Evolutionary conservation across 805 yeast species (phyloP).

Genomic region (Deakozyma indianensis): DNA sequence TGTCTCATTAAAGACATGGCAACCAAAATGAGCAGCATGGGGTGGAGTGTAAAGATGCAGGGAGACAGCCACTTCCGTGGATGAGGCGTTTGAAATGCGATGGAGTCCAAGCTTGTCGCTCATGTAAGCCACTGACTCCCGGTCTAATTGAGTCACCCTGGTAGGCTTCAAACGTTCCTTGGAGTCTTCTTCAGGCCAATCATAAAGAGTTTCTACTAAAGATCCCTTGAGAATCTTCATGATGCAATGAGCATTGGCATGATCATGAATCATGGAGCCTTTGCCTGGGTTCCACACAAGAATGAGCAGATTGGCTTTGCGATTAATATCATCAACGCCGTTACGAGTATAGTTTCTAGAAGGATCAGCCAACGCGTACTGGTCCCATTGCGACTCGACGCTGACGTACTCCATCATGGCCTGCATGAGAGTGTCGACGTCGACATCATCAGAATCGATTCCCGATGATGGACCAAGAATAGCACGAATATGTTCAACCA

Average conservation of each 20-base stretch:
- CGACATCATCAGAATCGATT: slow-evolving; percentile 32
- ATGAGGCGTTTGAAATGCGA: slow-evolving; percentile 36
- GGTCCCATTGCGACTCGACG: slow-evolving; percentile 39
- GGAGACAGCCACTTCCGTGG: slow-evolving; percentile 36
- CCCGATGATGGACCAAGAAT: slow-evolving; percentile 26
- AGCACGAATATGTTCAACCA: slow-evolving; percentile 21
- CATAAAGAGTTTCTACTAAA: slow-evolving; percentile 42
- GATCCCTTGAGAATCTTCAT: slow-evolving; percentile 54
- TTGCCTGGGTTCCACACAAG: slow-evolving; percentile 60
- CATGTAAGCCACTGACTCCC: slow-evolving; percentile 44
- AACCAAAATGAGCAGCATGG: slow-evolving; percentile 42
- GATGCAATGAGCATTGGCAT: slow-evolving; percentile 62
- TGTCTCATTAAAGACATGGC: slow-evolving; percentile 29
- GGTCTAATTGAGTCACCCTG: slow-evolving; percentile 16
- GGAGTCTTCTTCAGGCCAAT: slow-evolving; percentile 20
- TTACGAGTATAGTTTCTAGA: slow-evolving; percentile 45
- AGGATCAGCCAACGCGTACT: slow-evolving; percentile 40
- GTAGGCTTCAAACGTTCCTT: slow-evolving; percentile 14
- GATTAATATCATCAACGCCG: slow-evolving; percentile 62
- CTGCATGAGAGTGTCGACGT: slow-evolving; percentile 30
- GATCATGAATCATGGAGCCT: slow-evolving; percentile 57
- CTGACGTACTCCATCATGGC: slow-evolving; percentile 36
- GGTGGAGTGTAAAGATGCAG: slow-evolving; percentile 69
- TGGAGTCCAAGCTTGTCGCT: slow-evolving; percentile 54
- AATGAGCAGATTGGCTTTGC: slow-evolving; percentile 51